Evolutionary conservation across 2,329 filamentous ascomycete genomes (phyloP).

Genomic region (Penicillium sp.): DNA sequence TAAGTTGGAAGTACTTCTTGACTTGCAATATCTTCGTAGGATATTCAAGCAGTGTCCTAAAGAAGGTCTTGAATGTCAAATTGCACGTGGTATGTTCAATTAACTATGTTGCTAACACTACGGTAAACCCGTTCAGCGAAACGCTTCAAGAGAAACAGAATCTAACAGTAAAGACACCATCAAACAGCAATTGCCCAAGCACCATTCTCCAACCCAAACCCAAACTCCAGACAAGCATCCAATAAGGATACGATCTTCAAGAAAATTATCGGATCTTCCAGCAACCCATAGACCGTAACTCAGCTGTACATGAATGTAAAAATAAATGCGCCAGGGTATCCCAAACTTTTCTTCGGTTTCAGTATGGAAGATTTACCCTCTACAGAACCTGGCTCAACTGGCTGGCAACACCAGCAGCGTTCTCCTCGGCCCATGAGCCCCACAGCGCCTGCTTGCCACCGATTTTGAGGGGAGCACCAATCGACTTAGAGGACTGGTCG

Average conservation of each 20-base stretch:
- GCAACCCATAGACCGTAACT: conserved; percentile 22
- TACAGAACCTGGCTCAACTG: conserved; percentile 33
- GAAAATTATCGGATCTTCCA: conserved; percentile 23
- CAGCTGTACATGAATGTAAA: conserved; percentile 27
- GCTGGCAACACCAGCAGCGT: conserved; percentile 48
- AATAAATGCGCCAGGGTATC: conserved; percentile 16
- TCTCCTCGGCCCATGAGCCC: conserved; percentile 88
- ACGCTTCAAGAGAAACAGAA: neutral
- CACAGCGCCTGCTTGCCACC: conserved; percentile 93
- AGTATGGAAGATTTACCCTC: conserved; percentile 5
- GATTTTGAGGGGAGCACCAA: conserved; percentile 80
- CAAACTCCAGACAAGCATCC: conserved; percentile 20
- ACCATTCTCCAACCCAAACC: conserved; percentile 13
- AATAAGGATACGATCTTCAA: conserved; percentile 8
- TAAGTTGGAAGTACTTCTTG: too few species aligned
- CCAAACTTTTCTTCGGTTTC: conserved; percentile 6
- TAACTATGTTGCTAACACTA: conserved; percentile 4
- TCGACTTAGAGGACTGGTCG: conserved; percentile 71
- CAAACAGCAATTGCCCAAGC: conserved; percentile 10
- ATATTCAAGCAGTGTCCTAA: neutral
- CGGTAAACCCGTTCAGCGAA: neutral
- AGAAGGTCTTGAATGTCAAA: neutral
- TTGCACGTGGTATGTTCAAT: conserved; percentile 7
- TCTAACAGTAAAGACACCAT: neutral
- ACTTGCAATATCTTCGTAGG: too few species aligned